phyloP scores from a whole-genome alignment of 495 filamentous ascomycete genomes.

The Cercophora samala region DNA sequence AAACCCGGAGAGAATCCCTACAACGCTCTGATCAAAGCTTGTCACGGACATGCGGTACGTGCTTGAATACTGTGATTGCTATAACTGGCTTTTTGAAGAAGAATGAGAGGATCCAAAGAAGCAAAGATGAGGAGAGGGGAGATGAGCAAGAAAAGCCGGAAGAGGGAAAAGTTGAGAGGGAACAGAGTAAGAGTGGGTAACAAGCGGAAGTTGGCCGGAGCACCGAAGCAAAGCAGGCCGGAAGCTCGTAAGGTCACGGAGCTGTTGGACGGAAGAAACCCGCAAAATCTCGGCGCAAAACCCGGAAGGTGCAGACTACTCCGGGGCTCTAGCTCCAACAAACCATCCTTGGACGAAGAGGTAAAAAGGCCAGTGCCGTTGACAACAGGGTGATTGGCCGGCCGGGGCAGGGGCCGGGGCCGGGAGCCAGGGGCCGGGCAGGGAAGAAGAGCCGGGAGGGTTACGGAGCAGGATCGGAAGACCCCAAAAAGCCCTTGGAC shows the following conservation, averaged over 20 bases:
- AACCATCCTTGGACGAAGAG: not conserved
- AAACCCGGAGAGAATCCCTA: conserved; percentile 66
- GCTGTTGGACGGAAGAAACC: not conserved
- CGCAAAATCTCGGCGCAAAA: not conserved
- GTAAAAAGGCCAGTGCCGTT: not conserved
- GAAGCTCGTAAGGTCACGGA: not conserved
- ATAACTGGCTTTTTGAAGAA: not conserved
- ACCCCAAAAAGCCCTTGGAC: too few species aligned
- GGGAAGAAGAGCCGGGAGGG: too few species aligned
- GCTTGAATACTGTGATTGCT: not conserved
- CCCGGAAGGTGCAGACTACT: not conserved
- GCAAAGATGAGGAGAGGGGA: not conserved
- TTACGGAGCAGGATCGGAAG: too few species aligned
- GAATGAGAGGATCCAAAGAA: not conserved
- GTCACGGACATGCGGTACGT: conserved; percentile 58
- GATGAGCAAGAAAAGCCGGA: not conserved
- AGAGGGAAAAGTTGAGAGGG: not conserved
- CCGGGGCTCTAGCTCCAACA: not conserved
- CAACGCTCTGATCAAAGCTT: conserved; percentile 64
- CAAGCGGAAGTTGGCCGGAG: not conserved
- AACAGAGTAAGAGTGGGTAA: not conserved
- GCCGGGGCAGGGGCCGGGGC: too few species aligned
- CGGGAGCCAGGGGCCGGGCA: too few species aligned
- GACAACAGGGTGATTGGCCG: too few species aligned
- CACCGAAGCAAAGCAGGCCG: not conserved